These are phyloP conservation scores for Henckelia pumila DNA, from an alignment of 257 asterid genomes.

Conservation along the genomic window DNA sequence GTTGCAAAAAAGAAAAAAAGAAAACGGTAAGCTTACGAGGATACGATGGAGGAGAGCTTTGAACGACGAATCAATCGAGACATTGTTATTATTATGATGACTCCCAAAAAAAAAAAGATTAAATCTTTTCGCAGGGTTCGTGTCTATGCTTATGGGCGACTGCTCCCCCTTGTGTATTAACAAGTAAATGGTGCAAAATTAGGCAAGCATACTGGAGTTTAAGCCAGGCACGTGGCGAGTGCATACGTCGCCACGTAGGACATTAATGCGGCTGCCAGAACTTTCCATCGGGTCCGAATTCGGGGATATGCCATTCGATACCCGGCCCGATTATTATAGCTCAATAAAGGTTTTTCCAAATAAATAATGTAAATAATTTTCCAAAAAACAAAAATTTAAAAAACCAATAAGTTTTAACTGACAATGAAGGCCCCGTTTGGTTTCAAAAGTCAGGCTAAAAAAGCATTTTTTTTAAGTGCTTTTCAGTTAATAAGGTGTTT, in stretches of 20 bases:
- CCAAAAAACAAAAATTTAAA: no score
- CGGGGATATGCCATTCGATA: not conserved
- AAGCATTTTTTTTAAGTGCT: no score
- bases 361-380: no score
- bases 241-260: not conserved
- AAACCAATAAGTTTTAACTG: no score
- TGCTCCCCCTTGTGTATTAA: no score
- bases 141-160: not conserved
- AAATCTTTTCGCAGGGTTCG: constrained; percentile 11
- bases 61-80: constrained; percentile 64
- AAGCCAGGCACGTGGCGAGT: not conserved
- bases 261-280: not conserved
- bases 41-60: constrained; percentile 42
- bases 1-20: not conserved
- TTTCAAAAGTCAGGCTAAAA: no score
- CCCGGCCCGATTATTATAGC: no score
- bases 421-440: no score
- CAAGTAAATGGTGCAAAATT: no score
- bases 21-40: constrained; percentile 40
- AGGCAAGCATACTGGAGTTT: not conserved
- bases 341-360: no score
- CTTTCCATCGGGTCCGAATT: not conserved
- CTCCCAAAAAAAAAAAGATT: constrained; percentile 13
- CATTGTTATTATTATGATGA: constrained; percentile 36
- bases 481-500: no score